Percentiles rank a stretch among this genome's conserved stretches.
Conservation (phyloP, 2,329 filamentous ascomycete species). For the Karstenula rhodostoma region DNA sequence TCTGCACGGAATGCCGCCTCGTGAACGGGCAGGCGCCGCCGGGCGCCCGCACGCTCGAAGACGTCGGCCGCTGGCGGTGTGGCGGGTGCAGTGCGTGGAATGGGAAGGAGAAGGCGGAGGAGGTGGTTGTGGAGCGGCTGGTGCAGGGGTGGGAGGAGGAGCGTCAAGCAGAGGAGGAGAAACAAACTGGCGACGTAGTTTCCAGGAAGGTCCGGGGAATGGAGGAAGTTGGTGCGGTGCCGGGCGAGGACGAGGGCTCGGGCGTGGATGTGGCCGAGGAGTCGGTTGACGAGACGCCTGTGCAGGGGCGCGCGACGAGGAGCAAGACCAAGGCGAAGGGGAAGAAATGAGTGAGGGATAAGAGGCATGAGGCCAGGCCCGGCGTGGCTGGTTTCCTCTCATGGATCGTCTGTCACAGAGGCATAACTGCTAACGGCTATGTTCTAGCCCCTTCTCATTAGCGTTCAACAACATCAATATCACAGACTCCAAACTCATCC, state of each 20-base stretch:
- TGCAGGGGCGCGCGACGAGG: constrained; percentile 50
- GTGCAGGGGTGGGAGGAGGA: constrained; percentile 57
- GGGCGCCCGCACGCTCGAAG: constrained; percentile 77
- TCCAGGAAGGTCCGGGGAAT: constrained; percentile 30
- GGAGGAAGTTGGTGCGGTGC: constrained; percentile 22
- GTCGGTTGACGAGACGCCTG: constrained; percentile 31
- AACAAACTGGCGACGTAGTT: constrained; percentile 26
- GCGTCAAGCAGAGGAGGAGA: constrained; percentile 53
- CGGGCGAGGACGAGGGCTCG: constrained; percentile 27
- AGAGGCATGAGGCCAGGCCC: too few species aligned
- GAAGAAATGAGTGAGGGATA: constrained; percentile 43
- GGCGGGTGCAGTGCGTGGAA: constrained; percentile 84
- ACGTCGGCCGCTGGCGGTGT: constrained; percentile 88
- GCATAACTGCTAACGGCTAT: constrained; percentile 6
- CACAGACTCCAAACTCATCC: too few species aligned
- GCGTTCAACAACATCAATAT: constrained; percentile 5
- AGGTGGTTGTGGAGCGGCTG: constrained; percentile 64
- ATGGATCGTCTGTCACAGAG: neutral
- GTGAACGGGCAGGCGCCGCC: constrained; percentile 97
- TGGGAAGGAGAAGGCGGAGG: constrained; percentile 78
- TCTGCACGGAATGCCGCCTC: constrained; percentile 81
- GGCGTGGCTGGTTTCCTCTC: neutral
- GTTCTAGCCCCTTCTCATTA: neutral
- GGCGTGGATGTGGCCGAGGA: constrained; percentile 32
- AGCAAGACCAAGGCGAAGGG: constrained; percentile 52